These are phyloP conservation scores for Hanseniaspora taiwanica DNA, from an alignment of 805 yeast genomes.

Conservation along the genomic window DNA sequence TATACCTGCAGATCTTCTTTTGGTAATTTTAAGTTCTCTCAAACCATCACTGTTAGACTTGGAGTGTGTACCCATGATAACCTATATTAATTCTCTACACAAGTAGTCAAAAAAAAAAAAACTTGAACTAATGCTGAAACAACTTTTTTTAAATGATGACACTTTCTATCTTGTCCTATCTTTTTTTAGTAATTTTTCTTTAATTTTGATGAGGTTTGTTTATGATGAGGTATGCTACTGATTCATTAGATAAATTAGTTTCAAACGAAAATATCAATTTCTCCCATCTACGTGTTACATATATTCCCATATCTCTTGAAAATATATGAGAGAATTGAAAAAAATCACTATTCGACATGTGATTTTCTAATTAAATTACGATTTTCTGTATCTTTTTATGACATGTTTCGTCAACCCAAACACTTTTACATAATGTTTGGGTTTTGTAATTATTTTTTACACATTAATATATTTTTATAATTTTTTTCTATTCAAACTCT, in stretches of 20 bases:
- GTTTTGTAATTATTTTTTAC: background rate
- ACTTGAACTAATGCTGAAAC: background rate
- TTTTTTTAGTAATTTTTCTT: too few relatives aligned
- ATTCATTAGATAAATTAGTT: too few relatives aligned
- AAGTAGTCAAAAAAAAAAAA: background rate
- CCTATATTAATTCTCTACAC: background rate
- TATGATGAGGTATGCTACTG: too few relatives aligned
- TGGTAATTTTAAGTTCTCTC: slow-evolving; percentile 4
- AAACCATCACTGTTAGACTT: background rate
- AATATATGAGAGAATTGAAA: too few relatives aligned
- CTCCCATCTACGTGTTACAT: too few relatives aligned
- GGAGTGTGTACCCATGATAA: background rate
- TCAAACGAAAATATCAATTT: too few relatives aligned
- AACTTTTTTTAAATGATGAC: too few relatives aligned
- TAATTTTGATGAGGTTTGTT: background rate
- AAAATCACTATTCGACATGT: too few relatives aligned
- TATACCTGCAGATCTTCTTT: background rate
- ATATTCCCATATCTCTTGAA: too few relatives aligned
- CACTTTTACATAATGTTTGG: background rate
- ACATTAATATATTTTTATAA: background rate
- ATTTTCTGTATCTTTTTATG: too few relatives aligned
- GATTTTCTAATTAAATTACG: too few relatives aligned
- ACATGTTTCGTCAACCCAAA: background rate
- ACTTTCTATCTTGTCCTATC: too few relatives aligned
- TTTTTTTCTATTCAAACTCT: background rate